These are phyloP conservation scores for Stemphylium beticola DNA, from an alignment of 2,329 filamentous ascomycete species.

Conservation along the genomic window DNA sequence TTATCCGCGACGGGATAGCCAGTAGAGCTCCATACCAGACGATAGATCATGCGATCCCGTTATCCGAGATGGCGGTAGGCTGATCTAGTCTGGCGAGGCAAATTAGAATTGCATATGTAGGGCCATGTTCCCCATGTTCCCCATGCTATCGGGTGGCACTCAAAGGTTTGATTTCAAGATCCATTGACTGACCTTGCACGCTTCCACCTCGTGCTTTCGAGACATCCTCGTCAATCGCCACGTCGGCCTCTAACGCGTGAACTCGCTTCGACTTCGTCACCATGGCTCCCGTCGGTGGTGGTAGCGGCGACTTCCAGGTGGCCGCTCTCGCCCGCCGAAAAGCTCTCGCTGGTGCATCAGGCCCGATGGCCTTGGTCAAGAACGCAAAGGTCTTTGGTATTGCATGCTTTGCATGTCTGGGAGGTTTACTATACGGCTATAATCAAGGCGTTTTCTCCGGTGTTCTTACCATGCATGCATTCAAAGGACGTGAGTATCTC, in stretches of 20 bases:
- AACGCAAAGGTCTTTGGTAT: constrained; percentile 62
- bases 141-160: constrained; percentile 3
- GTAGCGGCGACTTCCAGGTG: constrained; percentile 45
- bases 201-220: neutral
- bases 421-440: constrained; percentile 69
- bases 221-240: neutral
- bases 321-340: constrained; percentile 51
- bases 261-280: constrained; percentile 3
- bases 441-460: constrained; percentile 80
- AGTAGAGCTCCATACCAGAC: neutral
- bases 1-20: constrained; percentile 1
- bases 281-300: constrained; percentile 50
- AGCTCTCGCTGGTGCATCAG: constrained; percentile 49
- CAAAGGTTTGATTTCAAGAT: constrained; percentile 6
- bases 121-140: constrained; percentile 1
- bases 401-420: constrained; percentile 60
- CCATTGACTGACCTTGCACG: neutral
- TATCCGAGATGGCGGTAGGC: neutral
- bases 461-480: constrained; percentile 60
- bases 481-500: constrained; percentile 46
- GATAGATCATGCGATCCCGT: neutral
- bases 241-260: neutral
- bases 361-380: constrained; percentile 56
- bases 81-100: neutral
- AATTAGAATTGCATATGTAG: constrained; percentile 9